A percentile compares a stretch with the other conserved stretches of the same genome.
phyloP scores from a whole-genome alignment of 2,329 filamentous ascomycete genomes.

The Ophiostoma angusticollis region DNA sequence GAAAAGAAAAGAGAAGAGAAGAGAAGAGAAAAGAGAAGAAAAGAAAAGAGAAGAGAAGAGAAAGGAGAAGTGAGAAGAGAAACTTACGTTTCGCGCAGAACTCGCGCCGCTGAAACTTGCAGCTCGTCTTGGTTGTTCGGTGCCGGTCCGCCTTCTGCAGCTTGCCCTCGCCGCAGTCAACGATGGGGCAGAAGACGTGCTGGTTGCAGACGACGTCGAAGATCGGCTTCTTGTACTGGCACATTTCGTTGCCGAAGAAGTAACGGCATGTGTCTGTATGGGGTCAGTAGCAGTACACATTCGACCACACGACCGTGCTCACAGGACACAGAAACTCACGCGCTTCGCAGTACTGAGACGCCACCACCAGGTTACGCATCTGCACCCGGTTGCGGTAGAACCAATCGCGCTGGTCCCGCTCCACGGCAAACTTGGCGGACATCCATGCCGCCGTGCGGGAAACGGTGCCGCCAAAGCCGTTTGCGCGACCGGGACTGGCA shows the following conservation, averaged over 20 bases:
- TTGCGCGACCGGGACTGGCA: too few species aligned
- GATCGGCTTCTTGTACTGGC: conserved; percentile 3
- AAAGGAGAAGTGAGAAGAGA: neutral
- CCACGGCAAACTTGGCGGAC: conserved; percentile 1
- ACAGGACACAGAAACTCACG: conserved; percentile 3
- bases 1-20: neutral
- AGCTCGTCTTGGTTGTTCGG: neutral
- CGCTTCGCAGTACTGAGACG: conserved; percentile 1
- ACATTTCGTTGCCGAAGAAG: conserved; percentile 7
- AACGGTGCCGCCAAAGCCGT: too few species aligned
- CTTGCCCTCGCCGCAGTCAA: conserved; percentile 3
- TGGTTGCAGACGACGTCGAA: conserved; percentile 6
- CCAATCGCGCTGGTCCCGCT: conserved; percentile 5
- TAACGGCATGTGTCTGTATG: conserved; percentile 10
- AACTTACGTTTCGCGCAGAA: conserved; percentile 7
- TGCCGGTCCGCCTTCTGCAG: neutral
- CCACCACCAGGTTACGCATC: neutral
- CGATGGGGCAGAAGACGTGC: conserved; percentile 1
- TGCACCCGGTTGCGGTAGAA: neutral
- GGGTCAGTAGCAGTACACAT: neutral
- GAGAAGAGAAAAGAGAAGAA: too few species aligned
- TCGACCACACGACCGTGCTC: too few species aligned
- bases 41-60: neutral
- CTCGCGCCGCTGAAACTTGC: conserved; percentile 8
- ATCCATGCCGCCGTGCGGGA: conserved; percentile 1